These are phyloP conservation scores for Entoloma clypeatum DNA, from an alignment of 1,284 basidiomycete species.

Conservation along the genomic window DNA sequence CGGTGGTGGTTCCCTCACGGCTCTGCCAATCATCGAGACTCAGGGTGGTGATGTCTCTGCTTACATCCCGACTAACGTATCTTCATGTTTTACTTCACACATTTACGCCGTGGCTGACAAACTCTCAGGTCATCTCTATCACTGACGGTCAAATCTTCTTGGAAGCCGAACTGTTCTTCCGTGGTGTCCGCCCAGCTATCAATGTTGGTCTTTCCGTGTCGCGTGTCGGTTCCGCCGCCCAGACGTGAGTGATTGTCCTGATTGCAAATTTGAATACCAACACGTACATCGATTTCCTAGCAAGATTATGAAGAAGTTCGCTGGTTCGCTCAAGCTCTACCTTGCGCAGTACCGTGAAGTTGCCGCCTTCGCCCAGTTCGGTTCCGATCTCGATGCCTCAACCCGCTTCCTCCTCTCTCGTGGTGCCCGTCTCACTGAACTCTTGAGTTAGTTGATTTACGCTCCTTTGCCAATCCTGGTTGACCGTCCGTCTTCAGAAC, in stretches of 20 bases:
- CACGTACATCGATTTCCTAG: constrained; percentile 32
- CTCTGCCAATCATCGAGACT: constrained; percentile 99
- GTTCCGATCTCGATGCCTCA: constrained; percentile 99
- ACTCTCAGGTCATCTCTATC: constrained; percentile 85
- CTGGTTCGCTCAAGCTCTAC: constrained; percentile 99
- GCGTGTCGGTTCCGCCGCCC: constrained; percentile 98
- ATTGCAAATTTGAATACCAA: constrained; percentile 1
- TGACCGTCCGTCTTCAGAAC: constrained; percentile 52
- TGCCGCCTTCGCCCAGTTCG: constrained; percentile 98
- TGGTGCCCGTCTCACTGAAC: constrained; percentile 97
- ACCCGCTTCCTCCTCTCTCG: constrained; percentile 96
- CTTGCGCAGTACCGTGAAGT: constrained; percentile 99
- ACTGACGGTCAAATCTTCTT: constrained; percentile 99
- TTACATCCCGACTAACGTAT: constrained; percentile 85
- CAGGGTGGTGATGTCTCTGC: constrained; percentile 99
- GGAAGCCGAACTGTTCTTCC: constrained; percentile 99
- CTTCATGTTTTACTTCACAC: constrained; percentile 1
- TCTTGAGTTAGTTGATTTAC: constrained; percentile 67
- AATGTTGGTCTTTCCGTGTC: constrained; percentile 99
- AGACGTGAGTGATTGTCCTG: constrained; percentile 64
- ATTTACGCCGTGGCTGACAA: constrained; percentile 11
- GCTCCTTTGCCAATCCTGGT: constrained; percentile 1
- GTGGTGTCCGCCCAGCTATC: constrained; percentile 98
- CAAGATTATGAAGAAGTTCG: constrained; percentile 99
- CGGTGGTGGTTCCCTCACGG: constrained; percentile 97